Conservation (phyloP, 345 rosid genomes). For the Turritis glabra region DNA sequence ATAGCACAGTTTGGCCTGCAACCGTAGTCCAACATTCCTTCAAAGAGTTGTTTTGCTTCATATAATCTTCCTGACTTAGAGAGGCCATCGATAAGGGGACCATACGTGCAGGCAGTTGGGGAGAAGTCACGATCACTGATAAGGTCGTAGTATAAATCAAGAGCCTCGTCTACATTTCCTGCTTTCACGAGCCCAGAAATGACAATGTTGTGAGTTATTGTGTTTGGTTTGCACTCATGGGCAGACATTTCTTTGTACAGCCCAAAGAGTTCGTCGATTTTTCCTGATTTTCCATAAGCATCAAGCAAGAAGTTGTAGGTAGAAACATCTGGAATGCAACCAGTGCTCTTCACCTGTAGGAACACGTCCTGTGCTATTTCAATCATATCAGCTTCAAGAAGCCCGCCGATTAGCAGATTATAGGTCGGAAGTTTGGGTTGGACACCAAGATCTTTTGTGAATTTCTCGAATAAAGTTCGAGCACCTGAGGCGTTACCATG, state of each 20-base stretch:
- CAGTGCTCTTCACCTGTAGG: conserved; percentile 56
- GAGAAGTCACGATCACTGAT: conserved; percentile 62
- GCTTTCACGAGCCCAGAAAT: conserved; percentile 70
- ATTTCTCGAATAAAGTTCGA: conserved; percentile 51
- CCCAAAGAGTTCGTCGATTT: conserved; percentile 50
- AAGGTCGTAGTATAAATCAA: conserved; percentile 73
- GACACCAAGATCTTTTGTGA: conserved; percentile 61
- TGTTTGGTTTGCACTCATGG: conserved; percentile 60
- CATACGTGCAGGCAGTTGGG: conserved; percentile 85
- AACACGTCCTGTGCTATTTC: conserved; percentile 57
- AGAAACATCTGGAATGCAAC: conserved; percentile 61
- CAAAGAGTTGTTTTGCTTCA: conserved; percentile 68
- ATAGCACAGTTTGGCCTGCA: conserved; percentile 85
- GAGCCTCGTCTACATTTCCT: conserved; percentile 58
- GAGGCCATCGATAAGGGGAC: conserved; percentile 83
- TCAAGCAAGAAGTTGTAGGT: conserved; percentile 78
- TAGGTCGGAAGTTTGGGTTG: conserved; percentile 48
- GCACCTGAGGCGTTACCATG: conserved; percentile 58
- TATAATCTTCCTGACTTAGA: conserved; percentile 62
- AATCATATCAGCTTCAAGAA: conserved; percentile 50
- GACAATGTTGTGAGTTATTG: conserved; percentile 76
- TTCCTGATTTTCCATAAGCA: conserved; percentile 67
- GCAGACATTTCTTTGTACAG: conserved; percentile 64
- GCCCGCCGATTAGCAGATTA: conserved; percentile 65
- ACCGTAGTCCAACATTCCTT: conserved; percentile 74